These are phyloP conservation scores for Aegilops bicornis DNA, from an alignment of 176 grass and related monocot genomes.

Conservation along the genomic window DNA sequence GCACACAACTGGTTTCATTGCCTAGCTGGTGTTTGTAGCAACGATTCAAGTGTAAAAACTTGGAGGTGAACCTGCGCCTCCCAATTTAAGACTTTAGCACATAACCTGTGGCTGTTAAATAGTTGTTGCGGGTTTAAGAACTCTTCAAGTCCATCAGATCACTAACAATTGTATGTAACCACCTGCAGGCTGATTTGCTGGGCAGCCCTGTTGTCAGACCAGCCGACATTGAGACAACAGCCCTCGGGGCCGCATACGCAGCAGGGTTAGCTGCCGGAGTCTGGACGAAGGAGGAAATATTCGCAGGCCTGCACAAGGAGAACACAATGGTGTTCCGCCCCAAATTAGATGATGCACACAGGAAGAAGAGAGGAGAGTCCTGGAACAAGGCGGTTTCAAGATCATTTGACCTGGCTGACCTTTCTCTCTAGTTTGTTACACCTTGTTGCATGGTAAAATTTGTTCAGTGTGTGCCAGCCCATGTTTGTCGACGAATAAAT, in stretches of 20 bases:
- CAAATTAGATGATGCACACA: slow-evolving; percentile 25
- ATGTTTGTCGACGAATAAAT: background rate
- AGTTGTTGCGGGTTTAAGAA: background rate
- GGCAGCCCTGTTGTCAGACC: slow-evolving; percentile 73
- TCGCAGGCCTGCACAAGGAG: slow-evolving; percentile 49
- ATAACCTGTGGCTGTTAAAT: background rate
- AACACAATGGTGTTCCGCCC: slow-evolving; percentile 57
- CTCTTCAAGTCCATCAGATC: background rate
- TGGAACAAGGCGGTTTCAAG: slow-evolving; percentile 73
- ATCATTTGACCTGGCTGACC: slow-evolving; percentile 80
- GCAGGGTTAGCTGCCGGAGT: slow-evolving; percentile 66
- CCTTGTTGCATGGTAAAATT: background rate
- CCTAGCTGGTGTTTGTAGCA: background rate
- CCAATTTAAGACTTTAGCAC: background rate
- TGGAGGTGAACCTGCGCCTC: too few species aligned
- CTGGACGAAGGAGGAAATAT: slow-evolving; percentile 63
- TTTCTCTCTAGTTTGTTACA: slow-evolving; percentile 29
- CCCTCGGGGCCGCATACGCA: slow-evolving; percentile 85
- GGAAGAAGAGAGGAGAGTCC: slow-evolving; percentile 60
- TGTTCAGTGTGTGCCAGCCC: background rate
- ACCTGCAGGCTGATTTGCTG: slow-evolving; percentile 68
- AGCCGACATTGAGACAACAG: slow-evolving; percentile 81
- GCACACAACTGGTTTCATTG: background rate
- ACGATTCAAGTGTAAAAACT: too few species aligned
- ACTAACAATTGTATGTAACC: background rate